Base-by-base conservation (phyloP, 2,329 filamentous ascomycete genomes). In the Fusarium kyushuense region DNA sequence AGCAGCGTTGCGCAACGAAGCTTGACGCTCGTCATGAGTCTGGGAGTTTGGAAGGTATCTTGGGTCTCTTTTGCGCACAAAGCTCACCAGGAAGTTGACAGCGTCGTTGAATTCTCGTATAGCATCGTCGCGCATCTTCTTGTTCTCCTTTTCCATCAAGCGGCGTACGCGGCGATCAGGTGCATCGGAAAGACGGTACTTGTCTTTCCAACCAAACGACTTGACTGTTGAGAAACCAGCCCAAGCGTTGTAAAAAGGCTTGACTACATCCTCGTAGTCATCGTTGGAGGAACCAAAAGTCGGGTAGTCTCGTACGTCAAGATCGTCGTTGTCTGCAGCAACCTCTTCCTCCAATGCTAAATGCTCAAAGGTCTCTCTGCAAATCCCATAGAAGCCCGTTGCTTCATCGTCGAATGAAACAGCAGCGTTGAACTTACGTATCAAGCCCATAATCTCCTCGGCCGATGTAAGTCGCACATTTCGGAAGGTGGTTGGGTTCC, bases 101-200 rank as follows among this genome's bases (percentile, higher is more conserved):
- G 94, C 92, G 63, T 97, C 94, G 78, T 97, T 98, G 81, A 97
- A 98, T 69, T 97, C 92, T 57, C 91, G 88, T 13, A 92, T 87
- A 4, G 89, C 93, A 54, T 95, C 92, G 21, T 97, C 94, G 53
- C 96, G 87, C 25, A 91, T 80, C 67, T 91, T 92, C 72, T 90
- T 92, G 78, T 99, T 99, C 77, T 97, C 95, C 79, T 97, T 97
- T 76, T 98, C 96, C 90, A 98, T 97, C 38, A 93, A 75, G 32
- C 96, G 88, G 52, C 95, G 89, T 17, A 93, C 85, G 36, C 91
- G 88, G 51, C 96, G 89, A 79, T 99, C 95, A 2, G 94, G 93
- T 2, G 94, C 95, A 72, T 97, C 94, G 0, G 91, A 90, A 21
- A 94, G 84, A 49, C 91, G 87, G 79, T 96, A 96, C 63, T 88